These are phyloP conservation scores for Calycina herbarum DNA, from an alignment of 2,329 filamentous ascomycete species.

Conservation along the genomic window DNA sequence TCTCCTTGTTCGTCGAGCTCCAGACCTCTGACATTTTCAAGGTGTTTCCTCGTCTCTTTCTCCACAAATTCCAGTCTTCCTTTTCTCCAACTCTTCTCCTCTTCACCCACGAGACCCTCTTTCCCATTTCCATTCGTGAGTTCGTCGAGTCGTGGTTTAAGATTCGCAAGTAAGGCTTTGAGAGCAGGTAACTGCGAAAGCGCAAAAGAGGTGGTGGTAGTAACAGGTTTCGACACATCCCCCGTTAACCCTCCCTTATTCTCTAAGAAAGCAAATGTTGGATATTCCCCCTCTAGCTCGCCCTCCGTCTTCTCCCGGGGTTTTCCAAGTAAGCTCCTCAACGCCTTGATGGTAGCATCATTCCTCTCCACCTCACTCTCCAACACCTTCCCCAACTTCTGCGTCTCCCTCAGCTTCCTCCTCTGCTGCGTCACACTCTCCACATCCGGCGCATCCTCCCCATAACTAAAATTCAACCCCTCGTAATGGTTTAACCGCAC, in stretches of 20 bases:
- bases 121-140: conserved; percentile 43
- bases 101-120: conserved; percentile 38
- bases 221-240: conserved; percentile 57
- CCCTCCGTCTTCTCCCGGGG: conserved; percentile 44
- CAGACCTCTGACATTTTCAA: conserved; percentile 69
- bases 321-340: conserved; percentile 58
- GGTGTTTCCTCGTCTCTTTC: conserved; percentile 70
- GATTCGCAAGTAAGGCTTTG: conserved; percentile 64
- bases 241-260: conserved; percentile 52
- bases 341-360: conserved; percentile 63
- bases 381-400: conserved; percentile 69
- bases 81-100: conserved; percentile 60
- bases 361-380: conserved; percentile 71
- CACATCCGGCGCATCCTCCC: conserved; percentile 52
- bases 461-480: conserved; percentile 34
- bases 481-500: conserved; percentile 85
- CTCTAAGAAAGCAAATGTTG: conserved; percentile 56
- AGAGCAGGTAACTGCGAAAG: conserved; percentile 81
- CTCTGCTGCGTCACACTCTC: conserved; percentile 73
- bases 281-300: conserved; percentile 24
- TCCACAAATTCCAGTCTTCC: conserved; percentile 84
- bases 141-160: conserved; percentile 63
- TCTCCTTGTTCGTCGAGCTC: conserved; percentile 63
- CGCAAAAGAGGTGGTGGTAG: conserved; percentile 74
- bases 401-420: conserved; percentile 74